Base-by-base conservation (phyloP, 306 rosid species). In the Rosa multiflora region DNA sequence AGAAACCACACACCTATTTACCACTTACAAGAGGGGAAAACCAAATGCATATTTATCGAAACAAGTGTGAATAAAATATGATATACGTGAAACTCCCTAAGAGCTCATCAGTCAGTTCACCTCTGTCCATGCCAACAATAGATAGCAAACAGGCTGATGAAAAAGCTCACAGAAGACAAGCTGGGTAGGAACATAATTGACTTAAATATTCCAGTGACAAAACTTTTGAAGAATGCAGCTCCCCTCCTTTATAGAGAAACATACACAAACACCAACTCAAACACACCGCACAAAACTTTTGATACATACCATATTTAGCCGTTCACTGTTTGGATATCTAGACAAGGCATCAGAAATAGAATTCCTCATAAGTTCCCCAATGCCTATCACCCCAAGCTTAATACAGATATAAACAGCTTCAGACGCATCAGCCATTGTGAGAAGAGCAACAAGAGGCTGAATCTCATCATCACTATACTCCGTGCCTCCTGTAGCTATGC, bases 371-470 rank as follows among this genome's bases (percentile, higher is more conserved):
- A 96, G 90, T 87, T 91, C 98, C 74, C 98, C 97, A 85, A 96
- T 88, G 84, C 99, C 96, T 85, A 89, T 96, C 48, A 93, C 91
- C 76, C 99, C 99, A 81, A 96, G 96, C 86, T 93, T 96, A 79
- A 96, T 90, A 79, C 97, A 90, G 74, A 96, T 91, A 85, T 88
- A 90, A 81, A 96, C 89, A 15, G 99, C 98, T 82, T 93, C 99
- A 1, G 99, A 93, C 0, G 96, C 98, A 89, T 91, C 89, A 66
- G 94, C 86, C 81, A 90, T 93, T 80, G 91, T 89, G 84, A 96
- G 96, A 81, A 93, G 82, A 75, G 89, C 85, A 37, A 93, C 94
- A 82, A 96, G 93, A 79, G 99, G 99, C 84, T 90, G 94, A 84
- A 96, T 91, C 86, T 96, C 99, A 73, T 91, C 96, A 75, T 96